Base-by-base conservation (phyloP, 2,329 filamentous ascomycete species). In the Sphaerostilbella broomeana region DNA sequence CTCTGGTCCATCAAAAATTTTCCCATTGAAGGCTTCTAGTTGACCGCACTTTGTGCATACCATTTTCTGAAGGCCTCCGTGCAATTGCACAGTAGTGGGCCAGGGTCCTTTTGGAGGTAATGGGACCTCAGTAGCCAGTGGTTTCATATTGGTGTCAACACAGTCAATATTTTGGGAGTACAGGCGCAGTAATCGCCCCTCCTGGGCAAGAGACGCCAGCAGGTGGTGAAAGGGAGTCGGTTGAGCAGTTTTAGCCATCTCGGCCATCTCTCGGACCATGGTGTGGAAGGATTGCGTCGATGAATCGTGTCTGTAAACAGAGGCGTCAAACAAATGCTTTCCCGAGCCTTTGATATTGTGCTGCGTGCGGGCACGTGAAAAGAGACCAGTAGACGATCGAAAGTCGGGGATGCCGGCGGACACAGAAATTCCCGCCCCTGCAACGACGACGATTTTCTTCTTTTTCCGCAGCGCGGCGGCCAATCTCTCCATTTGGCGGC, bases 81-180 rank as follows among this genome's bases (percentile, higher is more conserved):
- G 92, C 7, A 98, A 73, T 61, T 97, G 92, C 45, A 98, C 79
- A 1, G 92, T 94, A 49, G 79, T 80, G 3, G 92, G 92, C 92
- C 92, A 98, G 12, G 89, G 89, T 1, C 81, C 88, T 58, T 92
- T 94, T 48, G 77, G 50, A 45, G 81, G 82, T 10, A 98, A 70
- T 1, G 92, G 92, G 2, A 95, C 80, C 36, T 75, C 73, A 0
- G 92, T 97, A 18, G 75, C 73, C 7, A 98, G 69, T 3, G 90
- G 89, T 32, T 79, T 69, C 61, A 98, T 74, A 6, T 79, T 77
- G 0, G 86, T 92, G 53, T 98, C 92, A 49, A 98, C 84, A 43
- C 89, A 87, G 64, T 98, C 92, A 22, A 98, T 90, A 52, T 98
- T 98, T 58, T 98, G 92, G 3, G 86, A 90, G 61, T 98, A 98